phyloP scores from a whole-genome alignment of 106 monocot genomes.

The Apostasia shenzhenica region DNA sequence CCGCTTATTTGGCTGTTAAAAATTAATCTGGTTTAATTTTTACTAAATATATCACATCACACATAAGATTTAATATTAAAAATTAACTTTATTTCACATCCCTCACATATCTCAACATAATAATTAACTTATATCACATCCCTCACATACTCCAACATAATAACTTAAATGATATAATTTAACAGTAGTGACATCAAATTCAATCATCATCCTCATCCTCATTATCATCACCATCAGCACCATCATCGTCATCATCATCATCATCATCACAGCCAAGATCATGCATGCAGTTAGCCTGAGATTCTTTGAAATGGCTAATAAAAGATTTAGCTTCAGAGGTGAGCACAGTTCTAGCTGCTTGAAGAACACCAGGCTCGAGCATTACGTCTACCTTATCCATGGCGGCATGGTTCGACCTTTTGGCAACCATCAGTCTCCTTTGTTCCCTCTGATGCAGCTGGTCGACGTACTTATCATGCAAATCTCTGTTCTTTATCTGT shows the following conservation, averaged over 20 bases:
- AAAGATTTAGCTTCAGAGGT: conserved; percentile 43
- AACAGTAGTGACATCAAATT: no score
- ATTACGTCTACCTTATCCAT: neutral
- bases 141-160: no score
- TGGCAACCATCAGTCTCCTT: conserved; percentile 18
- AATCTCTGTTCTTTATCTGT: conserved; percentile 42
- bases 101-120: no score
- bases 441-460: conserved; percentile 46
- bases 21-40: no score
- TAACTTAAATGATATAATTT: no score
- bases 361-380: conserved; percentile 13
- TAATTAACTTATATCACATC: no score
- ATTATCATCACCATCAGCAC: conserved; percentile 8
- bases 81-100: no score
- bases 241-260: conserved; percentile 2
- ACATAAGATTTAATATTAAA: no score
- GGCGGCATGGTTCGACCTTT: neutral
- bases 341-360: conserved; percentile 39
- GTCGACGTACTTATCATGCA: conserved; percentile 73
- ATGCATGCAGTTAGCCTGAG: conserved; percentile 18
- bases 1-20: no score
- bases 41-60: no score
- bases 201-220: neutral
- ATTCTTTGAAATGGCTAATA: conserved; percentile 28
- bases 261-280: neutral